Conservation (phyloP, 345 rosid species). For the Hevea brasiliensis region DNA sequence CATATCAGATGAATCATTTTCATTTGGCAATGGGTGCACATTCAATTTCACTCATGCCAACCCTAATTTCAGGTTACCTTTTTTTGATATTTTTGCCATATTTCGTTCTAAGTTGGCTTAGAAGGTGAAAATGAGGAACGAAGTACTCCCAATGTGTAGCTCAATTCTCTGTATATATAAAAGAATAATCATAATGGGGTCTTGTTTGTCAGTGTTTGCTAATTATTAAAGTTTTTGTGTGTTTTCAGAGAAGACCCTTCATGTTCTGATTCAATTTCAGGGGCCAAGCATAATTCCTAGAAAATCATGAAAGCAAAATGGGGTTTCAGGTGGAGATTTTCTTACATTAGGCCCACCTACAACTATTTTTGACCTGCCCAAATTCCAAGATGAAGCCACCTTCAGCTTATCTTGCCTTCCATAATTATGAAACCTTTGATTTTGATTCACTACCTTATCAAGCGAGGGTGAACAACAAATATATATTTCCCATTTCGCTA, state of each 20-base stretch:
- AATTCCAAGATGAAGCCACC: slow-evolving; percentile 29
- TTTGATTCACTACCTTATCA: slow-evolving; percentile 37
- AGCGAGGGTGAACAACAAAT: slow-evolving; percentile 40
- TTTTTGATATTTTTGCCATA: not conserved
- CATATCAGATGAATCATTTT: slow-evolving; percentile 44
- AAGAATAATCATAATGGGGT: not conserved
- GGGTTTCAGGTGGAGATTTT: slow-evolving; percentile 34
- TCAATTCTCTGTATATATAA: too few species aligned
- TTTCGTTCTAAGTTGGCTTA: too few species aligned
- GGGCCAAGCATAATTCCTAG: slow-evolving; percentile 24
- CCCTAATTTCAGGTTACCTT: slow-evolving; percentile 37
- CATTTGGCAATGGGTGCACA: slow-evolving; percentile 26
- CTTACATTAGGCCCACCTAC: slow-evolving; percentile 52
- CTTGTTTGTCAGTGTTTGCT: not conserved
- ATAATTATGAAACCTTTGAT: slow-evolving; percentile 23
- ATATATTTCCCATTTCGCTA: not conserved
- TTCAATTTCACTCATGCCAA: slow-evolving; percentile 14
- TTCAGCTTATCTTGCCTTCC: slow-evolving; percentile 21
- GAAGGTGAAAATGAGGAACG: too few species aligned
- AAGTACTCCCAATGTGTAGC: too few species aligned
- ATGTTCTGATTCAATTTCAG: slow-evolving; percentile 28
- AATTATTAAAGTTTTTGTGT: not conserved
- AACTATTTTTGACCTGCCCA: slow-evolving; percentile 13
- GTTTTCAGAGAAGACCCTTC: slow-evolving; percentile 38
- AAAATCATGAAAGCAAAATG: slow-evolving; percentile 29